Base-by-base conservation (phyloP, 768 basidiomycete species). In the Termitomyces sp. region DNA sequence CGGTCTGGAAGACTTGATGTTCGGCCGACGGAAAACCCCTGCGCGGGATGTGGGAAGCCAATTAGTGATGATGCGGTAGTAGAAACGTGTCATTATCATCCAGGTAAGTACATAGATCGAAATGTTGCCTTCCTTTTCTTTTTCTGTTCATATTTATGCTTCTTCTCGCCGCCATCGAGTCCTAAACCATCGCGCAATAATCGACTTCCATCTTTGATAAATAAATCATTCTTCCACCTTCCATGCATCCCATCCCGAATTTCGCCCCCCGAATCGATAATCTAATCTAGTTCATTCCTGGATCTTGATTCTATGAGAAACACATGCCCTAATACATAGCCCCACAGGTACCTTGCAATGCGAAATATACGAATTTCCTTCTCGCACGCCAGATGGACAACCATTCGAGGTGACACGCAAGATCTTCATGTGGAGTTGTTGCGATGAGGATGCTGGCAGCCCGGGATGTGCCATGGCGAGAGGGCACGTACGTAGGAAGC, bases 391-490 rank as follows among this genome's bases (percentile, higher is more conserved):
- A 12, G 70, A 72, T 29, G 72, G 72, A 16, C 67, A 62, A 34
- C 56, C 63, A 4, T 70, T 68, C 56, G 68, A 68, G 34, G 70
- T 68, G 13, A 64, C 72, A 26, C 71, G 70, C 41, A 72, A 65
- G 10, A 67, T 78, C 16, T 68, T 68, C 13, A 78, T 78, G 75
- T 79, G 78, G 78, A 78, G 70, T 48, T 79, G 78, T 62, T 79
- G 76, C 61, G 72, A 76, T 46, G 75, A 77, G 56, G 77, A 77
- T 32, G 72, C 72, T 55, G 63, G 63, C 63, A 74, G 72, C 51
- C 64, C 68, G 1, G 77, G 76, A 5, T 78, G 76, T 58, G 66
- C 67, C 4, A 55, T 57, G 18, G 63, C 66, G 0, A 26, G 58
- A 46, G 53, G 59, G 10, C 64, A 69, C 46, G 47, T 59, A 24